Evolutionary conservation across 441 rosid genomes (phyloP), one percentile per base, ranked within the genome.

Genomic region (Euphorbia celastroides): DNA sequence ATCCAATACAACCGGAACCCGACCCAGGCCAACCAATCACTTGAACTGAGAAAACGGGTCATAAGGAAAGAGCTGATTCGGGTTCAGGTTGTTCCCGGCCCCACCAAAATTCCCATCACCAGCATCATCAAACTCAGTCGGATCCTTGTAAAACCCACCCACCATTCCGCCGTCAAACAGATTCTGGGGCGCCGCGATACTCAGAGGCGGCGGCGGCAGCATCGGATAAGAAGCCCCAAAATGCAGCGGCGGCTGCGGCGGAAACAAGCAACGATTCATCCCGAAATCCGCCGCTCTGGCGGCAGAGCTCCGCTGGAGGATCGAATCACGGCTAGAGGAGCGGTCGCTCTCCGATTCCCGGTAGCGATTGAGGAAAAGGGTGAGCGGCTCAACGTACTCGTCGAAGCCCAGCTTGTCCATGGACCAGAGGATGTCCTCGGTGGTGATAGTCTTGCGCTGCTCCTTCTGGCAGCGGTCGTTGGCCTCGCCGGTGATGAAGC

Each of bases 401-500:
- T 93, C 97, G 44, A 93, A 94, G 3, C 99, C 99, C 0, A 93
- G 87, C 81, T 91, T 89, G 75, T 92, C 84, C 96, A 93, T 91
- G 0, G 99, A 95, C 88, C 89, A 93, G 44, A 91, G 80, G 44
- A 93, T 80, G 58, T 93, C 99, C 81, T 91, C 97, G 0, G 99
- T 96, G 0, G 96, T 93, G 55, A 93, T 84, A 28, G 97, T 93
- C 88, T 89, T 93, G 74, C 97, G 88, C 80, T 91, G 97, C 92
- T 91, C 99, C 1, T 85, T 83, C 72, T 89, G 97, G 88, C 99
- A 91, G 1, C 92, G 89, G 64, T 93, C 97, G 17, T 93, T 93
- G 77, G 99, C 97, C 68, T 91, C 97, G 0, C 97, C 90, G 0
- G 99, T 93, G 70, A 93, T 81, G 88, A 94, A 94, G 84, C 97